A percentile compares a stretch with the other conserved stretches of the same genome.
These are phyloP conservation scores for Globisporangium parvum DNA, from an alignment of 352 stramenopile species.

Conservation along the genomic window DNA sequence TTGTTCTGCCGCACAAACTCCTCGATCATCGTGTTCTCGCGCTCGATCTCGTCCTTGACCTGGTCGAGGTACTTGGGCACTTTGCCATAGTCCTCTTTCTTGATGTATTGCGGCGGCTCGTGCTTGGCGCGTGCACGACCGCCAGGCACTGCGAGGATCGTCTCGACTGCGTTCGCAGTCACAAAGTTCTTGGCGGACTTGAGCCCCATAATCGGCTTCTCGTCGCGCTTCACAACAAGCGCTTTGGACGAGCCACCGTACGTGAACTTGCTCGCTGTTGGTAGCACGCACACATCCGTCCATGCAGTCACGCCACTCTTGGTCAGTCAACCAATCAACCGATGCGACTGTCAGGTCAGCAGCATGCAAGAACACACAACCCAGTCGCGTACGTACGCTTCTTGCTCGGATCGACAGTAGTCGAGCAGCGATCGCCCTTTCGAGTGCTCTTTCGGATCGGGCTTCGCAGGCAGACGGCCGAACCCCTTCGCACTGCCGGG, in stretches of 20 bases:
- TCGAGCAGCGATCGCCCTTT: conserved; percentile 55
- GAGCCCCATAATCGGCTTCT: conserved; percentile 90
- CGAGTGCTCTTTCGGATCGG: conserved; percentile 63
- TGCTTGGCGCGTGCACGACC: conserved; percentile 51
- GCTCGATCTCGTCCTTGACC: conserved; percentile 90
- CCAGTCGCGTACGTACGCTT: conserved; percentile 27
- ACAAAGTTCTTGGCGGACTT: conserved; percentile 93
- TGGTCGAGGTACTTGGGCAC: conserved; percentile 88
- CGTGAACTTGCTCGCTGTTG: conserved; percentile 62
- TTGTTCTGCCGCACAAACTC: conserved; percentile 88
- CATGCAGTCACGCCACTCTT: conserved; percentile 10
- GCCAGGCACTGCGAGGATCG: conserved; percentile 77
- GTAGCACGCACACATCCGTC: conserved; percentile 4
- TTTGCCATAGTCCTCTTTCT: conserved; percentile 91
- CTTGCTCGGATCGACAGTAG: conserved; percentile 37
- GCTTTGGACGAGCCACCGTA: conserved; percentile 60
- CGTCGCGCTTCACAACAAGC: conserved; percentile 70
- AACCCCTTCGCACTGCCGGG: conserved; percentile 56
- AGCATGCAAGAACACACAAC: not conserved
- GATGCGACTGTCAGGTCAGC: conserved; percentile 2
- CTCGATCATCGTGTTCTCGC: conserved; percentile 92
- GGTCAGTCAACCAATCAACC: conserved; percentile 9
- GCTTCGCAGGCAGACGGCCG: conserved; percentile 46
- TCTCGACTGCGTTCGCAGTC: conserved; percentile 90
- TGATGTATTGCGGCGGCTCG: conserved; percentile 69